Conservation (phyloP, 257 asterid genomes). For the Solanum infundibuliforme region DNA sequence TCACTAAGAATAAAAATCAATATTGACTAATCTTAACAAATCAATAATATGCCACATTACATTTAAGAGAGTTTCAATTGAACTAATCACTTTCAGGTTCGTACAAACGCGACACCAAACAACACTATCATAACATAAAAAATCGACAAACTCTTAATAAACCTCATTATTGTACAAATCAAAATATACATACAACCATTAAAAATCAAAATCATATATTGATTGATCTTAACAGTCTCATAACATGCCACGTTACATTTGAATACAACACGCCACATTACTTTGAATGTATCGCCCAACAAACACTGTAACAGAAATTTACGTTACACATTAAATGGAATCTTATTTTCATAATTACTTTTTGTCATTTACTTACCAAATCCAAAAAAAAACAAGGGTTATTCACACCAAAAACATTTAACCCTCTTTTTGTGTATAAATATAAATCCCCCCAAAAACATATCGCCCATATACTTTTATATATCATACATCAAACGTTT, state of each 20-base stretch:
- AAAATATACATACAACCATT: background rate
- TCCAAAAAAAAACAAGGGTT: background rate
- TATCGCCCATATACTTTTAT: background rate
- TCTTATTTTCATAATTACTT: background rate
- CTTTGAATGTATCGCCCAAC: background rate
- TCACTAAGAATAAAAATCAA: background rate
- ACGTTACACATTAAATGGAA: background rate
- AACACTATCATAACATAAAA: background rate
- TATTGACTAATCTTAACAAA: background rate
- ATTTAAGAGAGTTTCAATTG: background rate
- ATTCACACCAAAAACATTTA: background rate
- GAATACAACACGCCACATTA: background rate
- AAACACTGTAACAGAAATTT: fast-evolving
- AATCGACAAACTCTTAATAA: background rate
- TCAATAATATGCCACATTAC: background rate
- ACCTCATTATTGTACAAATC: background rate
- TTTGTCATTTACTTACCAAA: background rate
- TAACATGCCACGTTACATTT: background rate
- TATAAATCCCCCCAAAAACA: background rate
- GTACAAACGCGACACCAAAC: background rate
- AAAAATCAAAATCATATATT: background rate
- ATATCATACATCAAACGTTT: background rate
- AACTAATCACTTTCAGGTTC: background rate
- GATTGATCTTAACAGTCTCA: background rate
- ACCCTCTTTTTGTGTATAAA: background rate